phyloP scores from a whole-genome alignment of 106 monocot genomes.

The Dendrobium huoshanense region DNA sequence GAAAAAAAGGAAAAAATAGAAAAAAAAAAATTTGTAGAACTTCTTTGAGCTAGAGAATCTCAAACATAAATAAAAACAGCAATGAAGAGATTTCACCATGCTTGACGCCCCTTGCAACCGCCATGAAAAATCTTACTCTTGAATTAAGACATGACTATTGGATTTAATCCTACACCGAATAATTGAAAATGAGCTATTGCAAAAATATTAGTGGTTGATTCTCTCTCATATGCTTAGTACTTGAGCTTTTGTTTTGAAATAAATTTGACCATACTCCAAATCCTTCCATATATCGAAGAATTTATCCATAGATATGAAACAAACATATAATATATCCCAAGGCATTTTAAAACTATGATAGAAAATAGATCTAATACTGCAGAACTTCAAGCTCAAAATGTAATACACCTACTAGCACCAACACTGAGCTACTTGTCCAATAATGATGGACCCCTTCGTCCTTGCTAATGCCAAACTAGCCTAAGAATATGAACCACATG shows the following conservation, averaged over 20 bases:
- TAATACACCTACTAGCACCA: background rate
- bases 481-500: background rate
- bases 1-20: no score
- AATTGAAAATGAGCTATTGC: background rate
- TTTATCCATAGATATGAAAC: no score
- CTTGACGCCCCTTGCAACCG: background rate
- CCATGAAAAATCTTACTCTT: background rate
- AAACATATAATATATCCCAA: no score
- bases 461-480: background rate
- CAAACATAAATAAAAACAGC: no score
- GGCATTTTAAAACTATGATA: no score
- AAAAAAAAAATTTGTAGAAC: no score
- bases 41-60: background rate
- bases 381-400: no score
- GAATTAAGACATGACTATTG: background rate
- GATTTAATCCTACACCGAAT: background rate
- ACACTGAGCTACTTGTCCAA: background rate
- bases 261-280: background rate
- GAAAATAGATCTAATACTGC: no score
- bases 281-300: no score
- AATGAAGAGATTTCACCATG: background rate
- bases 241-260: background rate
- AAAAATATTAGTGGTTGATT: background rate
- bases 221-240: background rate
- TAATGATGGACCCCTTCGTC: background rate